Percentiles rank a stretch among this genome's conserved stretches.
Conservation (phyloP, 345 rosid genomes). For the Carallia brachiata region DNA sequence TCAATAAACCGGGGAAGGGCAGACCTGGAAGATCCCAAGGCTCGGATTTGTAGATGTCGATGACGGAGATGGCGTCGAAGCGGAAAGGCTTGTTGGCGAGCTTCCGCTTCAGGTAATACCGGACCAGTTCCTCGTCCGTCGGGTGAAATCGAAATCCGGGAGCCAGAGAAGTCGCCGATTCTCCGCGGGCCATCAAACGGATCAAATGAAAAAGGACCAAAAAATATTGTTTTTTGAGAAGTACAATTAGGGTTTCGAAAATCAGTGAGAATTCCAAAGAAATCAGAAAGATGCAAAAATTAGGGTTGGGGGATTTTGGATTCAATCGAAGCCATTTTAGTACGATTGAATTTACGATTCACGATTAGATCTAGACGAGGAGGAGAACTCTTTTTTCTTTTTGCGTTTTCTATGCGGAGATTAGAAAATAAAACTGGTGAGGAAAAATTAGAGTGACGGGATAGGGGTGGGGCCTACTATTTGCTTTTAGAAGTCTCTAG, state of each 20-base stretch:
- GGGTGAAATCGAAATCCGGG: constrained; percentile 97
- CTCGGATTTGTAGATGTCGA: constrained; percentile 75
- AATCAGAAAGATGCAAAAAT: not conserved
- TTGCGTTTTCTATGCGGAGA: too few relatives aligned
- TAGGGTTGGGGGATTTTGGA: not conserved
- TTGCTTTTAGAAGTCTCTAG: not conserved
- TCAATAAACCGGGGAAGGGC: not conserved
- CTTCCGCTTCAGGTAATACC: constrained; percentile 84
- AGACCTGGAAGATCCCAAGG: constrained; percentile 99
- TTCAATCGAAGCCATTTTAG: too few relatives aligned
- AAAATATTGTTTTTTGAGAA: too few relatives aligned
- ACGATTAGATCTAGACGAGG: too few relatives aligned
- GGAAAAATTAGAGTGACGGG: not conserved
- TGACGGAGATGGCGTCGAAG: constrained; percentile 66
- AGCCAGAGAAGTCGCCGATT: constrained; percentile 52
- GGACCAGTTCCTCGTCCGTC: constrained; percentile 86
- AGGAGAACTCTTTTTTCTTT: too few relatives aligned
- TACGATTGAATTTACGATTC: too few relatives aligned
- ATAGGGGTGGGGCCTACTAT: too few relatives aligned
- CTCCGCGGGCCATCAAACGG: constrained; percentile 50
- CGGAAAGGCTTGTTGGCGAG: constrained; percentile 65
- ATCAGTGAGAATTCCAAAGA: not conserved
- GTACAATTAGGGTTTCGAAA: not conserved
- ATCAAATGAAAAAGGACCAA: not conserved
- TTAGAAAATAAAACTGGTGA: not conserved